Base-by-base conservation (phyloP, 1,284 basidiomycete genomes). In the Trametes pubescens region DNA sequence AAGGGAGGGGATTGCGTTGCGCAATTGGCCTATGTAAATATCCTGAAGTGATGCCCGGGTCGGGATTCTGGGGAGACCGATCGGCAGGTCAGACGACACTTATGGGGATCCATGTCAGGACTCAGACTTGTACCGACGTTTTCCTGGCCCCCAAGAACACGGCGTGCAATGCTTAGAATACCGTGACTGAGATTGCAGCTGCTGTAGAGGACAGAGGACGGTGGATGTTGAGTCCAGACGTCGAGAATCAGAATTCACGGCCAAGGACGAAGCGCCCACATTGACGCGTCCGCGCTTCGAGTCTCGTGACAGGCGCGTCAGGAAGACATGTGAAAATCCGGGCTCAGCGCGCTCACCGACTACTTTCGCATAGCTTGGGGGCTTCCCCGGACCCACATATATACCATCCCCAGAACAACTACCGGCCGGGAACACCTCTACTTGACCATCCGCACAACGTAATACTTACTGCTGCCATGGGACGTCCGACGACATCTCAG, bases 381-480 rank as follows among this genome's bases (percentile, higher is more conserved):
- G 29, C 37, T 43, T 51, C 55, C 10, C 21, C 38, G 21, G 54
- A 34, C 38, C 46, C 54, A 53, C 43, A 62, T 58, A 37, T 47
- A 54, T 56, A 54, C 54, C 57, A 26, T n/a, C 16, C 22, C 49
- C 26, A 18, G 21, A 1, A 35, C 13, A 57, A 32, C 47, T 24
- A n/a, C n/a, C n/a, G n/a, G 10, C 56, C 56, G 18, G 47, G 38
- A 13, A 24, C 37, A 37, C 51, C 24, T 35, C n/a, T 44, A 9
- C 40, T 61, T 59, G 37, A 56, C 26, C 29, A 54, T 32, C 38
- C 40, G 22, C 51, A 29, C 53, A n/a, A 48, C 43, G 49, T 47
- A 26, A 38, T 13, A 38, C 34, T 7, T 35, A 35, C 37, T 16
- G 21, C 62, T 35, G 71, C 62, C 61, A 88, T 87, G 86, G 86